Conservation (phyloP, 306 rosid genomes). For the Abrus pulchellus region DNA sequence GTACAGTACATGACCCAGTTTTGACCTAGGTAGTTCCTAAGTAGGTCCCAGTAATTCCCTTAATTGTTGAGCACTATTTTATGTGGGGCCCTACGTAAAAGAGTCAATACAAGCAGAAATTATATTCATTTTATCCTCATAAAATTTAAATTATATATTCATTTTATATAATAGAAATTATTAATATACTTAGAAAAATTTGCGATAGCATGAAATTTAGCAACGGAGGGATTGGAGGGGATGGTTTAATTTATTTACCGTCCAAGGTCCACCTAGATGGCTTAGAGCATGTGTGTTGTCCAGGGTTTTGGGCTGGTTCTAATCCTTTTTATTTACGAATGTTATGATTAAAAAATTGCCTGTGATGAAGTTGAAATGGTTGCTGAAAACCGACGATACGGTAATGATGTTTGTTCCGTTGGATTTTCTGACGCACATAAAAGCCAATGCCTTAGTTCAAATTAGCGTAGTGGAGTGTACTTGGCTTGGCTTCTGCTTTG, state of each 20-base stretch:
- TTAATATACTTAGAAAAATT: no score
- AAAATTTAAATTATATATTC: no score
- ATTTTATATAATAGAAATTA: no score
- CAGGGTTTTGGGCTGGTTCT: neutral
- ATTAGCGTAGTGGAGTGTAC: conserved; percentile 4
- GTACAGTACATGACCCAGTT: neutral
- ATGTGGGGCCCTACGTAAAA: neutral
- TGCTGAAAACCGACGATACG: conserved; percentile 5
- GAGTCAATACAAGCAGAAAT: conserved; percentile 9
- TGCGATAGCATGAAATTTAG: neutral
- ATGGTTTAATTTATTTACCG: neutral
- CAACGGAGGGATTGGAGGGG: neutral
- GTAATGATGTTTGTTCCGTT: neutral
- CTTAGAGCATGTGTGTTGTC: conserved; percentile 17
- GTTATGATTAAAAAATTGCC: conserved; percentile 10
- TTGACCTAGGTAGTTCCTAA: conserved; percentile 26
- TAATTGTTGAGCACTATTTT: neutral
- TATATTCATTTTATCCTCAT: no score
- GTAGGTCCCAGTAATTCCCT: neutral
- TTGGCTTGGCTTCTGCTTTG: neutral
- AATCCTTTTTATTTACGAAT: conserved; percentile 11
- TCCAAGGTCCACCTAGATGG: neutral
- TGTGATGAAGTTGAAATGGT: neutral
- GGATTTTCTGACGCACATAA: conserved; percentile 22
- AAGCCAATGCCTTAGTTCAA: conserved; percentile 4